These are phyloP conservation scores for Musa beccarii DNA, from an alignment of 176 grass and related monocot species.

Conservation along the genomic window DNA sequence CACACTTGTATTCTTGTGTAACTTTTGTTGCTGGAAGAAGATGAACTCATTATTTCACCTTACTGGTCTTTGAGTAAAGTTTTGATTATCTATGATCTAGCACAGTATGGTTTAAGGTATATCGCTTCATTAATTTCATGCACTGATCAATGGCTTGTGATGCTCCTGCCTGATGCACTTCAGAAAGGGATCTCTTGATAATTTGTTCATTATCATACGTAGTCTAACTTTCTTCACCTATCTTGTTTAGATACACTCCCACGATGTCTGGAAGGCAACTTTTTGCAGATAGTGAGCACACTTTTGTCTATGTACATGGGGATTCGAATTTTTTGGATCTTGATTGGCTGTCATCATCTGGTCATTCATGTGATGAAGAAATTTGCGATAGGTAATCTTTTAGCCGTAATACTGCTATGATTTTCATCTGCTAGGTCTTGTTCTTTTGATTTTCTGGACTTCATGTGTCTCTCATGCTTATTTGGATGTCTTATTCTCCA, in stretches of 20 bases:
- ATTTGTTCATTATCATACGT: background rate
- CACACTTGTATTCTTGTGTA: too few species aligned
- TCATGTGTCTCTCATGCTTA: background rate
- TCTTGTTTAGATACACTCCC: constrained; percentile 10
- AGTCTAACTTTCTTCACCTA: background rate
- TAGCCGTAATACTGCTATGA: background rate
- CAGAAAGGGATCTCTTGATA: too few species aligned
- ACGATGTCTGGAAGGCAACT: constrained; percentile 9
- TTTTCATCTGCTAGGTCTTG: background rate
- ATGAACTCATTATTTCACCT: too few species aligned
- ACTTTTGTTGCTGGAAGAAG: too few species aligned
- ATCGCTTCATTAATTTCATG: background rate
- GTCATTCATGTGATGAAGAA: constrained; percentile 23
- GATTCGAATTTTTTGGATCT: constrained; percentile 24
- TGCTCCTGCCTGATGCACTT: too few species aligned
- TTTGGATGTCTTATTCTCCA: background rate
- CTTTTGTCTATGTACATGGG: constrained; percentile 19
- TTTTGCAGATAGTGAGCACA: constrained; percentile 10
- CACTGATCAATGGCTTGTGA: background rate
- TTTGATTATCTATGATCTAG: background rate
- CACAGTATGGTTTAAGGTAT: background rate
- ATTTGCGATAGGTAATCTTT: constrained; percentile 15
- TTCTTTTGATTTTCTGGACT: too few species aligned
- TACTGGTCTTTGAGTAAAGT: too few species aligned
- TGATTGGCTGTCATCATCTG: constrained; percentile 25